These are phyloP conservation scores for Trypanosoma cruzi DNA, from an alignment of 208 protist species.

Conservation along the genomic window DNA sequence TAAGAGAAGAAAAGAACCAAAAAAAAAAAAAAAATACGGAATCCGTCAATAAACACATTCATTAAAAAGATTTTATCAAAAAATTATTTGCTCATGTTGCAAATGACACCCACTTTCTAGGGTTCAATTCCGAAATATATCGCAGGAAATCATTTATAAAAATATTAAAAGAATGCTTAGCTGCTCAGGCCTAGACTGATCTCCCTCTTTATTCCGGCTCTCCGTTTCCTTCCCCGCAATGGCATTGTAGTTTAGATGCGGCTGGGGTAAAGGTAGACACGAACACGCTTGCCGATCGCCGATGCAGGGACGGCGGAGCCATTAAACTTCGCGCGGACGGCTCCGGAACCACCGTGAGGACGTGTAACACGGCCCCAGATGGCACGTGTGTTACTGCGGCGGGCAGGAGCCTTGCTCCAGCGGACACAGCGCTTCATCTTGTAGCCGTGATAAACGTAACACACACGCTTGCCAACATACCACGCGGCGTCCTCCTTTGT, in stretches of 20 bases:
- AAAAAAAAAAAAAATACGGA: slow-evolving; percentile 30
- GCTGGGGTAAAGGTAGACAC: slow-evolving; percentile 99
- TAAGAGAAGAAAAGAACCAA: not conserved
- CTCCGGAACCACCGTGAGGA: slow-evolving; percentile 97
- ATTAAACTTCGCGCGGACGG: slow-evolving; percentile 98
- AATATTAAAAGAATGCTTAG: slow-evolving; percentile 25
- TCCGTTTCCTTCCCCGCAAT: not conserved
- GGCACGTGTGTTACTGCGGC: slow-evolving; percentile 92
- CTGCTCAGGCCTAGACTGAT: slow-evolving; percentile 18
- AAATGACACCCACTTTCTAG: not conserved
- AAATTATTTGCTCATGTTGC: not conserved
- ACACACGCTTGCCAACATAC: slow-evolving; percentile 99
- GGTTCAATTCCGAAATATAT: not conserved
- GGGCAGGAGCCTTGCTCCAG: slow-evolving; percentile 88
- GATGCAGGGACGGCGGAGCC: slow-evolving; percentile 94
- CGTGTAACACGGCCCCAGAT: slow-evolving; percentile 98
- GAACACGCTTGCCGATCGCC: slow-evolving; percentile 95
- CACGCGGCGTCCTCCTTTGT: slow-evolving; percentile 95
- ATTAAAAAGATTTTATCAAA: slow-evolving; percentile 1
- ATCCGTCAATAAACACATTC: slow-evolving; percentile 6
- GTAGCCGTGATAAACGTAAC: slow-evolving; percentile 98
- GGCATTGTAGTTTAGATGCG: too few species aligned
- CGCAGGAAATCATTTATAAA: not conserved
- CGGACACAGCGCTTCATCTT: slow-evolving; percentile 93
- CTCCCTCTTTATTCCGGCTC: not conserved